Base-by-base conservation (phyloP, 257 asterid genomes). In the Solanum acaule region DNA sequence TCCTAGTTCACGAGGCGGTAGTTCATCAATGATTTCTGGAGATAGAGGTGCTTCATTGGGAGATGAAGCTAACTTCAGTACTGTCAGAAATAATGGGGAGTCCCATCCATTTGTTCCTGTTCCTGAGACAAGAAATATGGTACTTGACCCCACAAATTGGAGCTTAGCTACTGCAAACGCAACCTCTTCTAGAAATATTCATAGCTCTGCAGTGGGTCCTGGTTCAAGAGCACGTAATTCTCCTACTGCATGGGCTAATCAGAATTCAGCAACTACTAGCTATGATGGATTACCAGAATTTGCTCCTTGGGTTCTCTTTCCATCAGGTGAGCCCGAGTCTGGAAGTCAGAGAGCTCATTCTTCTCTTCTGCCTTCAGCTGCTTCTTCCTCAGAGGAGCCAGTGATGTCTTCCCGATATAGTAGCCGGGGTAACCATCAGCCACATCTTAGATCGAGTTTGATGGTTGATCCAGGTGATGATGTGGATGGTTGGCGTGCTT, bases 101-200 rank as follows among this genome's bases (percentile, higher is more conserved):
- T 90, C 89, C 81, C 93, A 94, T 78, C 87, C 89, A 89, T 92
- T 90, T 67, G 91, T 88, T 78, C 81, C 96, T 65, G 90, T 91
- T 86, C 72, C 95, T 1, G 98, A 93, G 91, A 81, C 94, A 6
- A 92, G 95, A 92, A 91, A 87, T 88, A 37, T 87, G 84, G 63
- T 86, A 63, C 96, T 89, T 78, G 98, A 94, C 44, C 94, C 94
- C 86, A 91, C 95, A 29, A 93, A 90, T 83, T 95, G 98, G 98
- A 91, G 94, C 90, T 93, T 92, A 86, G 89, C 93, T 63, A 94
- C 97, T 76, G 95, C 91, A 37, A 88, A 92, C 37, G 88, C 95
- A 14, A 72, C 91, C 65, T 90, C 96, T 86, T 93, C 94, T 37
- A 90, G 96, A 87, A 92, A 87, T 42, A 87, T 63, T 88, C 89